Conservation (phyloP, 805 yeast species). For the Candida cerambycidarum region DNA sequence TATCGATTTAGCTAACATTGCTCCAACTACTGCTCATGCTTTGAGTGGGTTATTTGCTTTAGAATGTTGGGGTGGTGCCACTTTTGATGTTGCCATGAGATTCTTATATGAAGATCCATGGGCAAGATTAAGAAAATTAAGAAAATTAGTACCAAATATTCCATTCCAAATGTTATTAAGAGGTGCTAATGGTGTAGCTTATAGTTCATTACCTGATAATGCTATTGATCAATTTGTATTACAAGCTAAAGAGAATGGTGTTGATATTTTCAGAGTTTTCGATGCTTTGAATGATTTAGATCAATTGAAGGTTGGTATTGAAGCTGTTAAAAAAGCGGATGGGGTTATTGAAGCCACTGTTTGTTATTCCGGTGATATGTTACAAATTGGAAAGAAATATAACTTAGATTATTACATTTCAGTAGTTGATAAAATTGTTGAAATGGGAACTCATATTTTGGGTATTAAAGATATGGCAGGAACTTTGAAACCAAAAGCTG, state of each 20-base stretch:
- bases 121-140: slow-evolving; percentile 87
- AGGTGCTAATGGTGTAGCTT: slow-evolving; percentile 99
- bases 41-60: slow-evolving; percentile 87
- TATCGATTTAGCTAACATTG: slow-evolving; percentile 85
- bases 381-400: slow-evolving; percentile 93
- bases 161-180: slow-evolving; percentile 99
- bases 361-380: slow-evolving; percentile 99
- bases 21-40: slow-evolving; percentile 91
- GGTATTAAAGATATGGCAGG: slow-evolving; percentile 99
- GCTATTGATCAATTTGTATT: slow-evolving; percentile 96
- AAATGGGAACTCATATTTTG: slow-evolving; percentile 92
- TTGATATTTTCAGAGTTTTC: slow-evolving; percentile 95
- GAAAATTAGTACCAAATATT: slow-evolving; percentile 92
- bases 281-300: slow-evolving; percentile 97
- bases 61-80: slow-evolving; percentile 99
- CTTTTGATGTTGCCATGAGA: slow-evolving; percentile 98
- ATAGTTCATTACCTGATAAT: slow-evolving; percentile 95
- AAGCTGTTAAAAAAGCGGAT: slow-evolving; percentile 96
- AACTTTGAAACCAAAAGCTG: slow-evolving; percentile 94
- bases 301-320: slow-evolving; percentile 95
- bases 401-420: slow-evolving; percentile 85
- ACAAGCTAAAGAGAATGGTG: slow-evolving; percentile 95
- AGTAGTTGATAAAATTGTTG: slow-evolving; percentile 79
- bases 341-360: slow-evolving; percentile 99
- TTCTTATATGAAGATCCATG: slow-evolving; percentile 98